These are phyloP conservation scores for Colletotrichum sp. DNA, from an alignment of 2,329 filamentous ascomycete genomes.

Conservation along the genomic window DNA sequence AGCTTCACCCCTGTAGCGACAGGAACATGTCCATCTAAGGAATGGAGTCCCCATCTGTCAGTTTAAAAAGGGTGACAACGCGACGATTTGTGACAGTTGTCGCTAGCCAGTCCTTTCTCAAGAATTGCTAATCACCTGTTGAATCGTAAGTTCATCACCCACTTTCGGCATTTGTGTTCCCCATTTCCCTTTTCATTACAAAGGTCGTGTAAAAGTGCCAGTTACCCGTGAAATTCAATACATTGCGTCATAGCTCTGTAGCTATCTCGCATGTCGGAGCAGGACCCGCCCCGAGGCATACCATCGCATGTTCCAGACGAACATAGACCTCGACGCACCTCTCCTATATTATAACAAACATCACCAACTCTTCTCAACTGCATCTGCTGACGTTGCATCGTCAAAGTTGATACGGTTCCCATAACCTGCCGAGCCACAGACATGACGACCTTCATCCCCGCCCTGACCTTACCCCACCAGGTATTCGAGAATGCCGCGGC, in stretches of 20 bases:
- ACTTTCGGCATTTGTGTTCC: not conserved
- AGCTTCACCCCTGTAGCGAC: constrained; percentile 19
- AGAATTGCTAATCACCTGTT: not conserved
- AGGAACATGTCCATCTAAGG: constrained; percentile 6
- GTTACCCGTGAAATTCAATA: not conserved
- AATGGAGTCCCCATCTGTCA: not conserved
- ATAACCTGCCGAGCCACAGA: constrained; percentile 26
- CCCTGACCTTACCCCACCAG: constrained; percentile 73
- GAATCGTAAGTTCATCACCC: not conserved
- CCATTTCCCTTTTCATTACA: not conserved
- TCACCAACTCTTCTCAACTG: not conserved
- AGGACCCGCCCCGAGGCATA: constrained; percentile 17
- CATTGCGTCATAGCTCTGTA: constrained; percentile 19
- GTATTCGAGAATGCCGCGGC: constrained; percentile 75
- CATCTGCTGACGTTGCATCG: not conserved
- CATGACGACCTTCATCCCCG: constrained; percentile 85
- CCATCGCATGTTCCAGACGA: constrained; percentile 13
- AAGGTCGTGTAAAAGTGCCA: not conserved
- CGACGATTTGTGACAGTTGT: not conserved
- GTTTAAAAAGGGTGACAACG: not conserved
- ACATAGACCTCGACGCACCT: not conserved
- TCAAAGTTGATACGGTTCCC: not conserved
- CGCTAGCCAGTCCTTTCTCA: not conserved
- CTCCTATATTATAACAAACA: not conserved
- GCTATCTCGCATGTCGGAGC: constrained; percentile 16